A percentile compares a stretch with the other conserved stretches of the same genome.
phyloP scores from a whole-genome alignment of 139 green algal genomes.

The Edaphochlamys debaryana region DNA sequence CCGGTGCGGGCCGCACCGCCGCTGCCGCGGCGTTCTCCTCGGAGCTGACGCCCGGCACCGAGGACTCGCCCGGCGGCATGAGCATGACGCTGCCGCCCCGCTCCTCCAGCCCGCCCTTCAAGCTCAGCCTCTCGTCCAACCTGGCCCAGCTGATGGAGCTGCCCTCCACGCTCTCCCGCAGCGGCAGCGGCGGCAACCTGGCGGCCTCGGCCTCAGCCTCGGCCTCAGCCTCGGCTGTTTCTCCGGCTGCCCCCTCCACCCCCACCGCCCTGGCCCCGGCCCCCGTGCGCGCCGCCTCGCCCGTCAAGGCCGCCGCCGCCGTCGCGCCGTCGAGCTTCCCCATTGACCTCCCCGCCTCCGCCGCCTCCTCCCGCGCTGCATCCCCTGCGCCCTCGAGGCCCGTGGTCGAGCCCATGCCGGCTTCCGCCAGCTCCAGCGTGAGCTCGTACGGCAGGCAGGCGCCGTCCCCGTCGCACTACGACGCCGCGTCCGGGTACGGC shows the following conservation, averaged over 20 bases:
- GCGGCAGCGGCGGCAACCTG: not conserved
- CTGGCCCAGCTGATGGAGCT: slow-evolving; percentile 22
- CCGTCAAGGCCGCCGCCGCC: too few relatives aligned
- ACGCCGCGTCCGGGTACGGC: too few relatives aligned
- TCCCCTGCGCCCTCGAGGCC: not conserved
- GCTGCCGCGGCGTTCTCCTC: not conserved
- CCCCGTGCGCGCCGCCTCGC: not conserved
- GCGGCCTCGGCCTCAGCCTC: too few relatives aligned
- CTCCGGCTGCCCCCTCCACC: not conserved
- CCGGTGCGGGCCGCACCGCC: too few relatives aligned
- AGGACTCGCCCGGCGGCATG: not conserved
- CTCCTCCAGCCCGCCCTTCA: slow-evolving; percentile 11
- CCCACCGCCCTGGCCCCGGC: not conserved
- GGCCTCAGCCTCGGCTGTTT: too few relatives aligned
- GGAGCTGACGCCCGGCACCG: not conserved
- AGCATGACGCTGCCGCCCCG: not conserved
- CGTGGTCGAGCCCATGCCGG: too few relatives aligned
- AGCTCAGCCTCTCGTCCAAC: slow-evolving; percentile 27
- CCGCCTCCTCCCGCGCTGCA: not conserved
- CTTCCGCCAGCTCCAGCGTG: not conserved
- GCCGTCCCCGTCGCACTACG: not conserved
- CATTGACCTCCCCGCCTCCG: not conserved
- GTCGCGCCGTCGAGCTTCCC: not conserved
- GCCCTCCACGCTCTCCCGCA: not conserved
- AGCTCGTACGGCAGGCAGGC: too few relatives aligned